A percentile compares a stretch with the other conserved stretches of the same genome.
phyloP scores from a whole-genome alignment of 257 asterid genomes.

The Nicotiana noctiflora region DNA sequence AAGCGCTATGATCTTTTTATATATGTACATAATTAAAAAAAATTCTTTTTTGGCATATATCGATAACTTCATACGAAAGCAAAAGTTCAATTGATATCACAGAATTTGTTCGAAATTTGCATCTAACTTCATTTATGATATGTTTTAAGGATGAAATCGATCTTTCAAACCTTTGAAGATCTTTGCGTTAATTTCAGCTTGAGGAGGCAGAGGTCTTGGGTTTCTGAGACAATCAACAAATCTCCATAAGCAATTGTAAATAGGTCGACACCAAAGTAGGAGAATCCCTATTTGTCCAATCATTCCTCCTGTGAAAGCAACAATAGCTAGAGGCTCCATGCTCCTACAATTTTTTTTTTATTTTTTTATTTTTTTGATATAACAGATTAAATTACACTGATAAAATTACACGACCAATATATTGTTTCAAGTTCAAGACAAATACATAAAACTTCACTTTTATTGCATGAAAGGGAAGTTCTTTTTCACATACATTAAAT shows the following conservation, averaged over 20 bases:
- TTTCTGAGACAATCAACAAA: constrained; percentile 19
- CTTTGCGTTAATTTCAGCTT: constrained; percentile 3
- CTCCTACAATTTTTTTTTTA: no score
- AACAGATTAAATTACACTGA: neutral
- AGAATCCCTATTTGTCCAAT: constrained; percentile 15
- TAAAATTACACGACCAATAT: neutral
- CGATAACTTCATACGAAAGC: neutral
- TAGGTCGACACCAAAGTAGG: constrained; percentile 21
- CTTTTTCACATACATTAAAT: no score
- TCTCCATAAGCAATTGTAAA: constrained; percentile 14
- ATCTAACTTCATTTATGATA: no score
- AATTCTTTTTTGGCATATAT: neutral
- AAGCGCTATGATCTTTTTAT: neutral
- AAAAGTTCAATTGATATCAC: neutral
- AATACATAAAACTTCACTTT: no score
- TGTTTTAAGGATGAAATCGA: neutral
- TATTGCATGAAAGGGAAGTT: no score
- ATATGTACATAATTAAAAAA: no score
- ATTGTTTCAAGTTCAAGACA: neutral
- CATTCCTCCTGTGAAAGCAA: constrained; percentile 15
- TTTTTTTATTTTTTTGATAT: neutral
- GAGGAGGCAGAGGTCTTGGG: constrained; percentile 20
- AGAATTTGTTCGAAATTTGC: neutral
- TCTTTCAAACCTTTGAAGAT: neutral
- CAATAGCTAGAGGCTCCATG: constrained; percentile 13